Evolutionary conservation across 140 eudicot species (phyloP), one percentile per base, ranked within the genome.

Genomic region (Ambrosia hybrid): DNA sequence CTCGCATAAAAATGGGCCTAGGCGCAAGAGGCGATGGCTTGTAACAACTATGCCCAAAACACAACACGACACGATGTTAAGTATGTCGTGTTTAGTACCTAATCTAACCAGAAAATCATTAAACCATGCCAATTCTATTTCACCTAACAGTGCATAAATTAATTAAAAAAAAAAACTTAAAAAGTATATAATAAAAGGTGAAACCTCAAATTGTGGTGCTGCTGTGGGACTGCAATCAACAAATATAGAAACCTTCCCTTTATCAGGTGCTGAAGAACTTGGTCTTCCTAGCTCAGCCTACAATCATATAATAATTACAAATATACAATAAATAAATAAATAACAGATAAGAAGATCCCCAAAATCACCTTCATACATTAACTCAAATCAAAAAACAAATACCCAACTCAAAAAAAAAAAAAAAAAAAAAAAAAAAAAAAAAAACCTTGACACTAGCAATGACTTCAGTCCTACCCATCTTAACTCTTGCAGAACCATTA

Each of bases 211-310:
- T 49, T 84, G 73, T 43, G 99, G 99, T 51, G 87, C 96, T 4
- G 97, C 97, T 9, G 96, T 95, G 26, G 99, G 87, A 76, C 99
- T 95, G 78, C 97, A 95, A 75, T 88, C 97, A 33, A 95, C 83
- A 70, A 76, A 74, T 55, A 94, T 88, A 17, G 79, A 88, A 86
- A 91, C 95, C 72, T 91, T 95, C 43, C 97, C 99, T 66, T 88
- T 83, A 73, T 85, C 92, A n/a, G 97, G 97, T 55, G 89, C 91
- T 62, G 91, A 88, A 64, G 92, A 66, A 71, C 41, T 85, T 13
- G 97, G 99, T 78, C 78, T 95, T 49, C 97, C 97, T 53, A 95
- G 82, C 77, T 95, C 99, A 74, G 96, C 97, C 99, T 95, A 85
- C 82, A 94, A 71, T 51, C 59, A 73, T 21, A 7, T 21, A 58